Evolutionary conservation across 2,329 filamentous ascomycete genomes (phyloP).

Genomic region (Truncatella angustata): DNA sequence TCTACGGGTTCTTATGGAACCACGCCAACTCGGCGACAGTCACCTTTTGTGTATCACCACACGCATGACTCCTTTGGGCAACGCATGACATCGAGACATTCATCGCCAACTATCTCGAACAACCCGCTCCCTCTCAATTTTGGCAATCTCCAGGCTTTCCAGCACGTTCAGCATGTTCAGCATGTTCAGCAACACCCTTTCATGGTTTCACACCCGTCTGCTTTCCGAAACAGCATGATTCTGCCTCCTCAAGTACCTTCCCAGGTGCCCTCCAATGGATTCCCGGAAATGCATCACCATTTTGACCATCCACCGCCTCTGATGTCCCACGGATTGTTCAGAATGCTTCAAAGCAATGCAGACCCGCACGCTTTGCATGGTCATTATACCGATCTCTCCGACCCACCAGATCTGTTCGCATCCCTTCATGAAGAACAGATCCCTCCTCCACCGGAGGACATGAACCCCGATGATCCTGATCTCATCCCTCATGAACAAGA

Average conservation of each 20-base stretch:
- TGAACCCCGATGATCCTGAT: constrained; percentile 75
- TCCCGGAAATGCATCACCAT: constrained; percentile 48
- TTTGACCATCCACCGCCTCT: constrained; percentile 61
- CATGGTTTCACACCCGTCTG: constrained; percentile 49
- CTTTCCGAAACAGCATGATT: constrained; percentile 59
- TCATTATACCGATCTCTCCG: constrained; percentile 71
- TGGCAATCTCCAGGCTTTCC: constrained; percentile 52
- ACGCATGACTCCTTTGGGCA: constrained; percentile 59
- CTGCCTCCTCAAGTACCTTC: constrained; percentile 45
- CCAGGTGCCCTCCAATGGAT: constrained; percentile 49
- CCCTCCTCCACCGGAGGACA: constrained; percentile 74
- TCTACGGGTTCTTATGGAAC: constrained; percentile 72
- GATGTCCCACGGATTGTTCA: constrained; percentile 71
- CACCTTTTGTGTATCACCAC: constrained; percentile 63
- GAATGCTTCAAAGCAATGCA: constrained; percentile 72
- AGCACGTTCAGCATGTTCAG: constrained; percentile 38
- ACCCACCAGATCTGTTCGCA: constrained; percentile 74
- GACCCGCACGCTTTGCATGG: constrained; percentile 65
- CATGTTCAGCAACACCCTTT: constrained; percentile 53
- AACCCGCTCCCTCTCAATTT: constrained; percentile 52
- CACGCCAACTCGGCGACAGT: constrained; percentile 50
- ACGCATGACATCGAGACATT: constrained; percentile 53
- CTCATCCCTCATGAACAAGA: constrained; percentile 77
- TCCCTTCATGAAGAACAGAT: constrained; percentile 72
- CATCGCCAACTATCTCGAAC: constrained; percentile 46